Conservation (phyloP, 1,139 yeast species). For the Pichia sp. region DNA sequence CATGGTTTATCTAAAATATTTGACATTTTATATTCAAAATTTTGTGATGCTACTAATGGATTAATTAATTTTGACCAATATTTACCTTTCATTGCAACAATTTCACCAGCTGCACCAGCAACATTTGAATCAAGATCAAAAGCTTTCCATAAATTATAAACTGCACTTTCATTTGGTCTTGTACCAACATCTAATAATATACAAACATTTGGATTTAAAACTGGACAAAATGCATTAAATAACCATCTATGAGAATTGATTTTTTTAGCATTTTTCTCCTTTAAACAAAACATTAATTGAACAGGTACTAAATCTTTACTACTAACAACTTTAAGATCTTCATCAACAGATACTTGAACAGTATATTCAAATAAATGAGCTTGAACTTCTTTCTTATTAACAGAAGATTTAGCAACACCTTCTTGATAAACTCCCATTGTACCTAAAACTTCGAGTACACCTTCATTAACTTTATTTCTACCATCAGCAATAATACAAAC, state of each 20-base stretch:
- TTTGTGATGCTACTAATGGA: constrained; percentile 93
- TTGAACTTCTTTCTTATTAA: constrained; percentile 80
- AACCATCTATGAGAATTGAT: constrained; percentile 95
- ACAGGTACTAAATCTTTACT: constrained; percentile 84
- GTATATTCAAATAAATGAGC: constrained; percentile 94
- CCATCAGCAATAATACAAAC: constrained; percentile 91
- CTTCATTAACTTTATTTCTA: constrained; percentile 73
- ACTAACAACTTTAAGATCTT: constrained; percentile 64
- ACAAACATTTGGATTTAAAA: constrained; percentile 80
- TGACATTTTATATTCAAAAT: constrained; percentile 94
- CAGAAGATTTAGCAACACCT: constrained; percentile 89
- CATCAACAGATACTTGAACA: constrained; percentile 50
- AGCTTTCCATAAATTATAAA: constrained; percentile 93
- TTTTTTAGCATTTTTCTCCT: constrained; percentile 82
- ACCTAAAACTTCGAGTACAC: constrained; percentile 76
- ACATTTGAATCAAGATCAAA: constrained; percentile 93
- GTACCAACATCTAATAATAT: constrained; percentile 89
- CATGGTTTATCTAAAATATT: constrained; percentile 92
- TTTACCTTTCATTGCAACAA: constrained; percentile 87
- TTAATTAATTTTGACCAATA: constrained; percentile 72
- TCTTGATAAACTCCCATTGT: constrained; percentile 96
- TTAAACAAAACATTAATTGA: constrained; percentile 81
- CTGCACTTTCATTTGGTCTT: constrained; percentile 72
- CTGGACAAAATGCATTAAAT: constrained; percentile 86
- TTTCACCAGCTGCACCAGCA: constrained; percentile 98